Conservation (phyloP, 257 asterid species). For the Forsythia viridissima region DNA sequence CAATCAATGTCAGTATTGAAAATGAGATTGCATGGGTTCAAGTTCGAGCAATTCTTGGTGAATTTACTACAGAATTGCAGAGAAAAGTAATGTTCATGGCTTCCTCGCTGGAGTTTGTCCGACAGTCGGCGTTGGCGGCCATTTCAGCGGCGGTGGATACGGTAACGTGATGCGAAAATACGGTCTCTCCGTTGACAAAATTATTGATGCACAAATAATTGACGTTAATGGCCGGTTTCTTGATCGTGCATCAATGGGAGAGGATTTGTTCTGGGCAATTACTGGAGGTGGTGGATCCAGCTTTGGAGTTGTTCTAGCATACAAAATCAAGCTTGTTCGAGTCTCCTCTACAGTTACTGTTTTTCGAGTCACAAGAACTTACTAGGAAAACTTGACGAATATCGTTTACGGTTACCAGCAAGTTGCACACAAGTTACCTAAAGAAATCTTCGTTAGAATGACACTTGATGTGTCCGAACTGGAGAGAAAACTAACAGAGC, state of each 20-base stretch:
- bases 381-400: slow-evolving; percentile 2
- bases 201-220: slow-evolving; percentile 26
- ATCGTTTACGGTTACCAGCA: slow-evolving; percentile 15
- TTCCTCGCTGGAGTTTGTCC: slow-evolving; percentile 28
- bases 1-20: background rate
- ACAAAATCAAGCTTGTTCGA: slow-evolving; percentile 14
- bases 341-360: slow-evolving; percentile 16
- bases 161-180: slow-evolving; percentile 25
- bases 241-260: slow-evolving; percentile 28
- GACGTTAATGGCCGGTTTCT: slow-evolving; percentile 27
- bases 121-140: slow-evolving; percentile 31
- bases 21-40: slow-evolving; percentile 30
- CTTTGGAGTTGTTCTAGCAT: slow-evolving; percentile 30
- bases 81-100: slow-evolving; percentile 20
- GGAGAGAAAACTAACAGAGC: slow-evolving; percentile 11
- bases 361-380: slow-evolving; percentile 17
- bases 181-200: slow-evolving; percentile 27
- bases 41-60: slow-evolving; percentile 27
- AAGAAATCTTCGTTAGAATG: slow-evolving; percentile 20
- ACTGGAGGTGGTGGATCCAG: slow-evolving; percentile 37
- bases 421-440: slow-evolving; percentile 12
- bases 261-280: slow-evolving; percentile 35
- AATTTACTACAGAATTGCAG: slow-evolving; percentile 27
- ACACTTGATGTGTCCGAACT: background rate
- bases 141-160: slow-evolving; percentile 30